phyloP scores from a whole-genome alignment of 495 filamentous ascomycete species.

The Penicillium ucsense region DNA sequence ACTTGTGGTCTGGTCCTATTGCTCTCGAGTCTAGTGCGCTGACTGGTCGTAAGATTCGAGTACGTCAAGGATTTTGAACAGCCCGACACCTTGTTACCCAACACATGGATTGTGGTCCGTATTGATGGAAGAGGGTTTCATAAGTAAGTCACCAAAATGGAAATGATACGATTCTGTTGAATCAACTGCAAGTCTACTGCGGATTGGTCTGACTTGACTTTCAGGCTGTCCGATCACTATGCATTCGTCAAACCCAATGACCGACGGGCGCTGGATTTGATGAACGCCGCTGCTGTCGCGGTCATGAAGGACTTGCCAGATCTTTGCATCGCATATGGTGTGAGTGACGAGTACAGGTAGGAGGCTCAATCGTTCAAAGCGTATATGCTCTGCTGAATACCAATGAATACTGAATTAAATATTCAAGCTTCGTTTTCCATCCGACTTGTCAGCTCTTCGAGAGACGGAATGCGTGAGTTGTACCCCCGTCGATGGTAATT shows the following conservation, averaged over 20 bases:
- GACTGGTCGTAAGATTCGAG: slow-evolving; percentile 55
- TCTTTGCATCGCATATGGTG: slow-evolving; percentile 77
- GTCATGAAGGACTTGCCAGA: slow-evolving; percentile 81
- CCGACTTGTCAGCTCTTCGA: slow-evolving; percentile 76
- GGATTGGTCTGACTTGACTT: not conserved
- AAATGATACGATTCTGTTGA: not conserved
- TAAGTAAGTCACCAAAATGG: slow-evolving; percentile 45
- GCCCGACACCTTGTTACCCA: slow-evolving; percentile 65
- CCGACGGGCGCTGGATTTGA: slow-evolving; percentile 72
- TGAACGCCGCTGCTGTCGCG: slow-evolving; percentile 81
- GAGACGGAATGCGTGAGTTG: slow-evolving; percentile 63
- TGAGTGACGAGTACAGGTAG: slow-evolving; percentile 89
- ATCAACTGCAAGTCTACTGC: not conserved
- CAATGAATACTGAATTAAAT: not conserved
- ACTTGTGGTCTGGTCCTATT: slow-evolving; percentile 1
- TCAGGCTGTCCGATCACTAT: slow-evolving; percentile 71
- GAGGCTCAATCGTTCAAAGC: not conserved
- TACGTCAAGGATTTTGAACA: slow-evolving; percentile 89
- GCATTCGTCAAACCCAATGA: slow-evolving; percentile 89
- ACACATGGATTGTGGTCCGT: slow-evolving; percentile 88
- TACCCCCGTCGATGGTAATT: not conserved
- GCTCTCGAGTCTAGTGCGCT: not conserved
- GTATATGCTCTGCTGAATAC: no score
- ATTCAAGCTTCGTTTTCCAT: slow-evolving; percentile 73
- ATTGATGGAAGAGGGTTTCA: slow-evolving; percentile 90